phyloP scores from a whole-genome alignment of 805 yeast genomes.

The Candida pseudoglaebosa region DNA sequence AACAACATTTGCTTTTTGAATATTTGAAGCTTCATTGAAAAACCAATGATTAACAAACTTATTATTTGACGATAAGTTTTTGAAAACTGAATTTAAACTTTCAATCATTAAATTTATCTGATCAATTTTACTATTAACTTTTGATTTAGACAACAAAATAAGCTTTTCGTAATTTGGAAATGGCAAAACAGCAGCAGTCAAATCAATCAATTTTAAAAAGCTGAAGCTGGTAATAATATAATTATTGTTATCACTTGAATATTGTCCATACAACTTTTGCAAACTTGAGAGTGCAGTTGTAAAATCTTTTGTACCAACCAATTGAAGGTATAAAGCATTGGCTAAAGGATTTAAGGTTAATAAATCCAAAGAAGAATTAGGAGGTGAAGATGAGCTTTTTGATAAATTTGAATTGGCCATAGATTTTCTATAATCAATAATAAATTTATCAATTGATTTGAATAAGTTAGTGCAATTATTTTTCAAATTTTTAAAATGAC shows the following conservation, averaged over 20 bases:
- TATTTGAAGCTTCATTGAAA: constrained; percentile 45
- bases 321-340: constrained; percentile 52
- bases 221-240: constrained; percentile 21
- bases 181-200: constrained; percentile 50
- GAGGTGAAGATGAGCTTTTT: constrained; percentile 4
- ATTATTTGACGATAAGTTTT: constrained; percentile 27
- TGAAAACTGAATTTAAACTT: constrained; percentile 37
- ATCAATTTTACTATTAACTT: constrained; percentile 29
- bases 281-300: constrained; percentile 40
- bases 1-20: constrained; percentile 51
- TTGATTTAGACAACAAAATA: constrained; percentile 30
- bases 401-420: constrained; percentile 12
- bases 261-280: constrained; percentile 29
- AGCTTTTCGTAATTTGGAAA: constrained; percentile 42
- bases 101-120: constrained; percentile 27
- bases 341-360: constrained; percentile 58
- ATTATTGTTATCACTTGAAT: constrained; percentile 10
- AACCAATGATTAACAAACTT: constrained; percentile 42
- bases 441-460: constrained; percentile 35
- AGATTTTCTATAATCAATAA: constrained; percentile 34
- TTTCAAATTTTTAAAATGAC: constrained; percentile 17
- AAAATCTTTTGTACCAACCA: constrained; percentile 46
- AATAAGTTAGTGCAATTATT: constrained; percentile 21
- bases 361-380: constrained; percentile 22
- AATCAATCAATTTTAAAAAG: constrained; percentile 37